A percentile compares a stretch with the other conserved stretches of the same genome.
These are phyloP conservation scores for Tylopilus plumbeoviolaceoides DNA, from an alignment of 768 basidiomycete species.

Conservation along the genomic window DNA sequence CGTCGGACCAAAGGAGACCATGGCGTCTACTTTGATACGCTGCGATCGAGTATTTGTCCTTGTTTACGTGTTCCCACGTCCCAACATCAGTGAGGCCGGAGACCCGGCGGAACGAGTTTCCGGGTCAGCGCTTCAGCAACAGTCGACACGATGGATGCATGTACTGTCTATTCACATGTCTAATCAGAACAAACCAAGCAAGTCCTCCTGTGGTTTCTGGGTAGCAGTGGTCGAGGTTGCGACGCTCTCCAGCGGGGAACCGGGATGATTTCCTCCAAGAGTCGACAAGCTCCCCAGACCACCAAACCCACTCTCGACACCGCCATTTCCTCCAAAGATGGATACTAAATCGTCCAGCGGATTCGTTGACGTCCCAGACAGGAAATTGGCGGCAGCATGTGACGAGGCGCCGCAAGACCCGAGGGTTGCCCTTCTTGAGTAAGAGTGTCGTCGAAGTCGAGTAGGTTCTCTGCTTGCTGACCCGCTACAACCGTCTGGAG, in stretches of 20 bases:
- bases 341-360: slow-evolving; percentile 92
- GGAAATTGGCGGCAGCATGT: slow-evolving; percentile 68
- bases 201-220: slow-evolving; percentile 44
- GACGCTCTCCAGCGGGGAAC: slow-evolving; percentile 22
- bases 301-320: slow-evolving; percentile 12
- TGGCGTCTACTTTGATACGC: too few relatives aligned
- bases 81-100: too few relatives aligned
- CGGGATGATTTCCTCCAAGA: not conserved
- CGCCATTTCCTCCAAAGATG: slow-evolving; percentile 59
- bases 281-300: slow-evolving; percentile 18
- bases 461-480: slow-evolving; percentile 90
- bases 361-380: slow-evolving; percentile 79
- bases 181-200: slow-evolving; percentile 51
- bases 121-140: too few relatives aligned
- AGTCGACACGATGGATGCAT: not conserved
- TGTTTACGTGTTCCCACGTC: too few relatives aligned
- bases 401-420: slow-evolving; percentile 72
- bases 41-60: too few relatives aligned
- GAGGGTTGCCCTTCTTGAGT: slow-evolving; percentile 57
- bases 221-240: slow-evolving; percentile 16
- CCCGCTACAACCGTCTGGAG: slow-evolving; percentile 87
- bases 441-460: slow-evolving; percentile 85
- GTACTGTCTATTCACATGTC: not conserved
- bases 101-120: too few relatives aligned
- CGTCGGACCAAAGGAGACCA: too few relatives aligned